Evolutionary conservation across 2,329 filamentous ascomycete genomes (phyloP).

Genomic region (Penicillium palitans): DNA sequence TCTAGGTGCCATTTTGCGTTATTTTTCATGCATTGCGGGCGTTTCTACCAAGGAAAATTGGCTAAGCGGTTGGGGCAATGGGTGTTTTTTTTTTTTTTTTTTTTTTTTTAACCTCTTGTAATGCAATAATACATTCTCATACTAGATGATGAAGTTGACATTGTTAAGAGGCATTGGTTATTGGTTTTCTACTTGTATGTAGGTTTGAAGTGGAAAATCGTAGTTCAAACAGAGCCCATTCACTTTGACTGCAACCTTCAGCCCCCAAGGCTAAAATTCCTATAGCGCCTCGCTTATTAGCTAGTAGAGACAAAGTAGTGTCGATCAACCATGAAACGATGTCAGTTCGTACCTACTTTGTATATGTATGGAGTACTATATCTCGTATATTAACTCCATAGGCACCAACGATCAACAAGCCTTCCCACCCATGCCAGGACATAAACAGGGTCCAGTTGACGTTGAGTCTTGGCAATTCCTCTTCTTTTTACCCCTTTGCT

Average conservation of each 20-base stretch:
- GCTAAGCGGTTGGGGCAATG: background rate
- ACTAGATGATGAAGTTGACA: background rate
- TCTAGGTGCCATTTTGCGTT: background rate
- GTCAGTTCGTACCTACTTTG: too few species aligned
- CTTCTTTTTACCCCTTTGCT: background rate
- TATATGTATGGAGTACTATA: too few species aligned
- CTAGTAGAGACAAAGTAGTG: background rate
- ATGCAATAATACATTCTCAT: background rate
- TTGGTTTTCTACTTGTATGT: background rate
- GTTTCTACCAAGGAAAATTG: slow-evolving; percentile 1
- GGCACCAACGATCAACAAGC: background rate
- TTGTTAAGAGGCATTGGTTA: background rate
- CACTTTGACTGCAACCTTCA: background rate
- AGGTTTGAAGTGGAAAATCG: background rate
- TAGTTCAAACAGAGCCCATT: background rate
- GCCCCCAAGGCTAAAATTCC: background rate
- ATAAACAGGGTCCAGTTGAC: background rate
- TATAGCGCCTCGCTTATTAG: background rate
- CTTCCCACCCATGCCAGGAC: background rate
- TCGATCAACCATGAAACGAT: background rate
- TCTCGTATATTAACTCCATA: background rate
- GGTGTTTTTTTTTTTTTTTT: too few species aligned
- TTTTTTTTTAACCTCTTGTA: background rate
- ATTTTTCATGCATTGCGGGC: slow-evolving; percentile 18
- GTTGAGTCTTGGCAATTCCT: background rate